phyloP scores from a whole-genome alignment of 768 basidiomycete genomes.

The Clavulina sp. region DNA sequence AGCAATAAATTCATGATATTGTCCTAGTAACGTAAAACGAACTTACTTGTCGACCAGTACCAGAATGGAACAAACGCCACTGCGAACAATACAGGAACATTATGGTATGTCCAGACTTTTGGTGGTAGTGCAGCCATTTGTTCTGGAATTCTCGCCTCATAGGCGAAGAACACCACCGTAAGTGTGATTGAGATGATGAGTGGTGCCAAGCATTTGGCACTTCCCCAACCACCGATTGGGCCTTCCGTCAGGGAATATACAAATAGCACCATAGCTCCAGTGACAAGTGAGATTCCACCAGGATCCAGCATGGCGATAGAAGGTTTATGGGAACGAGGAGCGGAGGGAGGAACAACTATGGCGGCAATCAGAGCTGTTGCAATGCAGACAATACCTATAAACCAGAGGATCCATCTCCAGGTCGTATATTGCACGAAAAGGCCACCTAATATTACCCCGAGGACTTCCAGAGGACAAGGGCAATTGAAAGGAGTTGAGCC shows the following conservation, averaged over 20 bases:
- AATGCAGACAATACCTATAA: conserved; percentile 25
- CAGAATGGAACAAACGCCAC: conserved; percentile 24
- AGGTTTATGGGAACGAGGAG: conserved; percentile 1
- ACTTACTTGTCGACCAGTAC: conserved; percentile 23
- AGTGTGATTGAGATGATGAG: conserved; percentile 29
- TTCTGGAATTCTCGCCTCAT: conserved; percentile 27
- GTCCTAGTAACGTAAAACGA: not conserved
- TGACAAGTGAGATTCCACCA: conserved; percentile 22
- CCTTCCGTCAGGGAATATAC: conserved; percentile 26
- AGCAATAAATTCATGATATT: too few relatives aligned
- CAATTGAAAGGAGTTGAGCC: too few relatives aligned
- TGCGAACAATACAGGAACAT: conserved; percentile 25
- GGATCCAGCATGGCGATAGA: conserved; percentile 22
- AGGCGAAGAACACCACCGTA: conserved; percentile 30
- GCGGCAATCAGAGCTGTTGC: conserved; percentile 19
- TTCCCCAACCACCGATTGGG: conserved; percentile 32
- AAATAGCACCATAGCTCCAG: conserved; percentile 18
- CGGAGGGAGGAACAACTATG: conserved; percentile 22
- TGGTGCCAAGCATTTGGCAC: conserved; percentile 28
- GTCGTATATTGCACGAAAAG: conserved; percentile 24
- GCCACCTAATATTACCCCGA: conserved; percentile 29
- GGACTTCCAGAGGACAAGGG: too few relatives aligned
- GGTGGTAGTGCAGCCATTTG: conserved; percentile 30
- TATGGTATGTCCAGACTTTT: conserved; percentile 25
- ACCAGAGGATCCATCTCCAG: conserved; percentile 37